Percentiles rank a stretch among this genome's conserved stretches.
Evolutionary conservation across 2,329 filamentous ascomycete species (phyloP).

Genomic region (Penicillium nordicum): DNA sequence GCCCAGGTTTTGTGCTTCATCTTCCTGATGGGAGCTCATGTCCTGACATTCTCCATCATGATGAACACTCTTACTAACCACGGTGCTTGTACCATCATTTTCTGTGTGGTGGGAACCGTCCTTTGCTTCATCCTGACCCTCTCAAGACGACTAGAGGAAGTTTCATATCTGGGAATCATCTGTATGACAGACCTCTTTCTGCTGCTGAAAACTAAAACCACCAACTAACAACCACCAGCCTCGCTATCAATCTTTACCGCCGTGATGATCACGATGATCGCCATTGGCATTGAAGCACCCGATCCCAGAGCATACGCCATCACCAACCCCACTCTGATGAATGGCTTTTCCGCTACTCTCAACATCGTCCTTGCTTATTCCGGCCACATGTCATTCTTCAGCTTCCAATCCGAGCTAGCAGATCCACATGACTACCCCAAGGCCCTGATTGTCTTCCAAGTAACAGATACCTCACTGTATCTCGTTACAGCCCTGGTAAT

Average conservation of each 20-base stretch:
- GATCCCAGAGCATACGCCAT: neutral
- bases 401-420: constrained; percentile 62
- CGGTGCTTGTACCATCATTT: constrained; percentile 61
- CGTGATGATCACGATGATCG: constrained; percentile 64
- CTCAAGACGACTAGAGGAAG: constrained; percentile 60
- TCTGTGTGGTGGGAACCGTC: constrained; percentile 55
- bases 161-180: constrained; percentile 26
- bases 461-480: constrained; percentile 59
- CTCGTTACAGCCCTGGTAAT: constrained; percentile 64
- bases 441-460: constrained; percentile 60
- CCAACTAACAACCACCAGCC: constrained; percentile 34
- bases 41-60: constrained; percentile 65
- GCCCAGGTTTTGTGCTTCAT: constrained; percentile 62
- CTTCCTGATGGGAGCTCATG: constrained; percentile 67
- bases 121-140: constrained; percentile 59
- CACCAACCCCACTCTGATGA: neutral
- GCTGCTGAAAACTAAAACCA: neutral
- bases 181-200: neutral
- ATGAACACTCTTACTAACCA: constrained; percentile 62
- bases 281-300: constrained; percentile 52
- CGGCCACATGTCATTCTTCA: constrained; percentile 62
- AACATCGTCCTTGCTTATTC: neutral
- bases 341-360: neutral
- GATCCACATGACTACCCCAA: constrained; percentile 59
- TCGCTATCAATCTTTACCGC: constrained; percentile 62